phyloP scores from a whole-genome alignment of 2,329 filamentous ascomycete species.

The Aspergillus niger region DNA sequence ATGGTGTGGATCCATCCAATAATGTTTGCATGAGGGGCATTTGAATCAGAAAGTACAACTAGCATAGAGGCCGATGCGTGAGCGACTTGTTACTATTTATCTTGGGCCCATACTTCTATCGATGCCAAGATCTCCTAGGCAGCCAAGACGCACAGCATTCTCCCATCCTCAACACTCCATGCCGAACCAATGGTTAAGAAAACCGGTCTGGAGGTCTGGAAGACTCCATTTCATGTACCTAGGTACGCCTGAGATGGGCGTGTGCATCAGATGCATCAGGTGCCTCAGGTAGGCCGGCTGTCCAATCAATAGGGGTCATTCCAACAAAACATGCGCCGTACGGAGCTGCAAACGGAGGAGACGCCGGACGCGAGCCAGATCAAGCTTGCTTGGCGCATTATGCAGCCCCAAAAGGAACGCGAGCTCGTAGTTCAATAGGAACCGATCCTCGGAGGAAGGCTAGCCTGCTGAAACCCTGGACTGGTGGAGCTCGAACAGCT shows the following conservation, averaged over 20 bases:
- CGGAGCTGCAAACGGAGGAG: background rate
- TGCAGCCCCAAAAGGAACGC: constrained; percentile 2
- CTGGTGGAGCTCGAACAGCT: constrained; percentile 4
- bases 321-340: background rate
- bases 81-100: background rate
- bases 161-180: background rate
- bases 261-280: constrained; percentile 2
- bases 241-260: background rate
- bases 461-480: background rate
- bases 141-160: background rate
- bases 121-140: background rate
- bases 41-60: background rate
- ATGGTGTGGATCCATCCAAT: background rate
- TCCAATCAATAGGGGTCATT: background rate
- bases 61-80: background rate
- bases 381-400: constrained; percentile 13
- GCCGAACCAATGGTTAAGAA: background rate
- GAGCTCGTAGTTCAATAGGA: constrained; percentile 1
- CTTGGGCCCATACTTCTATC: background rate
- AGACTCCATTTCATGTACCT: background rate
- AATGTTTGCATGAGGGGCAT: background rate
- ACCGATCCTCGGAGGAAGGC: background rate
- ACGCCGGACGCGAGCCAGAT: constrained; percentile 8
- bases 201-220: background rate
- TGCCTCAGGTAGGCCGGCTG: background rate